A percentile compares a stretch with the other conserved stretches of the same genome.
These are phyloP conservation scores for Cordyceps fumosorosea DNA, from an alignment of 2,329 filamentous ascomycete species.

Conservation along the genomic window DNA sequence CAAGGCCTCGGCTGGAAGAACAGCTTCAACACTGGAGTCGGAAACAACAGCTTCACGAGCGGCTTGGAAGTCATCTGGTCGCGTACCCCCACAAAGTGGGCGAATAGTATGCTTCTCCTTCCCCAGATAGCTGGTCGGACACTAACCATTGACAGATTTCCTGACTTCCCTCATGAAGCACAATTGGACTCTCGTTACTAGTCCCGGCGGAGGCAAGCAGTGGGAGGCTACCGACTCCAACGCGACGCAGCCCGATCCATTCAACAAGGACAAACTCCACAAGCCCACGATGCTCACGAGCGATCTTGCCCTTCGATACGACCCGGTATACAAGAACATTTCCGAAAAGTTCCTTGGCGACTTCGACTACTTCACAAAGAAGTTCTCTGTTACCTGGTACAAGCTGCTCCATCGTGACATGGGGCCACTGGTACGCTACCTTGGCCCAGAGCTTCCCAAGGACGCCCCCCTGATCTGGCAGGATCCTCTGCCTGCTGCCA, in stretches of 20 bases:
- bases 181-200: constrained; percentile 71
- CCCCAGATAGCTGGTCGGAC: not conserved
- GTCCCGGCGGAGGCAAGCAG: constrained; percentile 68
- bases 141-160: constrained; percentile 38
- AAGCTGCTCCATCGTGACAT: constrained; percentile 78
- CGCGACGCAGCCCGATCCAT: constrained; percentile 63
- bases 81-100: constrained; percentile 69
- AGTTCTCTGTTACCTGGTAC: constrained; percentile 72
- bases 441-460: constrained; percentile 68
- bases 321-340: constrained; percentile 70
- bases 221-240: constrained; percentile 68
- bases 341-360: constrained; percentile 61
- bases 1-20: constrained; percentile 71
- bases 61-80: constrained; percentile 78
- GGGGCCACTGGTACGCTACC: constrained; percentile 62
- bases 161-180: constrained; percentile 71
- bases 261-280: constrained; percentile 63
- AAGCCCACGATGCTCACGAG: constrained; percentile 69
- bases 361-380: constrained; percentile 61
- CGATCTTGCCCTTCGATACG: constrained; percentile 65
- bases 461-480: constrained; percentile 63
- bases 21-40: constrained; percentile 58
- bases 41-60: constrained; percentile 64
- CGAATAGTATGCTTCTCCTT: constrained; percentile 36
- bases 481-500: constrained; percentile 58